Evolutionary conservation across 2,329 filamentous ascomycete species (phyloP), one percentile per base, ranked within the genome.

Genomic region (Fusarium brevicatenulatum): DNA sequence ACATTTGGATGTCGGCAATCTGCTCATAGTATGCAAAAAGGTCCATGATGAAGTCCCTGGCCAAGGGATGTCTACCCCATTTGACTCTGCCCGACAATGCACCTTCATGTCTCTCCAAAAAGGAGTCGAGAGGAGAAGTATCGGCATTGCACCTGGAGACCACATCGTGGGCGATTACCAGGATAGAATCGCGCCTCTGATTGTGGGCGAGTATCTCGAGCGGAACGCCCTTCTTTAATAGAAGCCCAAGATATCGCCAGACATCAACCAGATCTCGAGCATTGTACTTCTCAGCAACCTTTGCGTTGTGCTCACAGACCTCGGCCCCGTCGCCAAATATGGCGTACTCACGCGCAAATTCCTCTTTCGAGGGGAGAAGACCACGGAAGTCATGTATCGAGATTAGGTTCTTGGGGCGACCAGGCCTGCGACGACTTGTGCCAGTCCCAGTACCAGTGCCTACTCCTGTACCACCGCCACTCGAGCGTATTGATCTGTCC

Each of bases 281-380:
- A 9, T 92, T 93, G 74, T 92, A 87, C 70, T 90, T 91, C 73
- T 90, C 87, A 13, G 95, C 95, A 50, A 97, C 90, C 3, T 84
- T 83, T 13, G 95, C 93, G 80, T 99, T 99, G 77, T 97, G 92
- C 49, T 89, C 86, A 81, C 95, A 98, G 7, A 97, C 90, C 42
- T 92, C 89, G n/a, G 91, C 89, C 2, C 93, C 92, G 68, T 95
- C 91, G 7, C 95, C 95, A 79, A 96, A 95, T 19, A 98, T 92
- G 30, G 88, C 88, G 81, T 98, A 99, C 73, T 93, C 89, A 64
- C 90, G 85, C 4, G 95, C 96, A 69, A 98, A 88, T 61, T 90
- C 87, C 66, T 88, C 88, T 80, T 95, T 96, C 6, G 93, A 92
- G 0, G 95, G 95, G n/a, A 97, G 83, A 18, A 94, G 81, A 53